These are phyloP conservation scores for Albugo laibachii DNA, from an alignment of 352 stramenopile species.

Conservation along the genomic window DNA sequence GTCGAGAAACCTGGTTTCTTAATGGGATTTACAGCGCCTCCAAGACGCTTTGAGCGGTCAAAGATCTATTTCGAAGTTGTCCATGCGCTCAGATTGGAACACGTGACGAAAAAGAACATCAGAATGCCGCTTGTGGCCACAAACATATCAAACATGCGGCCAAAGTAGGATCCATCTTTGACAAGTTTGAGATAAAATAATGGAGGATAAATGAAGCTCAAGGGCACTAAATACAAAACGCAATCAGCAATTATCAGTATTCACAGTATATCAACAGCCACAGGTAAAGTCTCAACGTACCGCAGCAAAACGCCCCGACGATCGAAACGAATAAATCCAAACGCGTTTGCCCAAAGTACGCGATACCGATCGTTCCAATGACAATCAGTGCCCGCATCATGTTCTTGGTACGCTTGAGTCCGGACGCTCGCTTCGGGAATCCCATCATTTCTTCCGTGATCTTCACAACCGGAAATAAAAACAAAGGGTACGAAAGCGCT, in stretches of 20 bases:
- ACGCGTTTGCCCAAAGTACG: conserved; percentile 50
- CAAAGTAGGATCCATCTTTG: conserved; percentile 16
- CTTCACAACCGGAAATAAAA: conserved; percentile 61
- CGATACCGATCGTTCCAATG: conserved; percentile 36
- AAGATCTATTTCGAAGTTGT: too few species aligned
- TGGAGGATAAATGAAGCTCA: conserved; percentile 66
- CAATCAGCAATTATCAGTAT: conserved; percentile 1
- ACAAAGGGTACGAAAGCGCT: conserved; percentile 58
- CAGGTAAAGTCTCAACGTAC: conserved; percentile 14
- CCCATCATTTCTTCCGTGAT: conserved; percentile 73
- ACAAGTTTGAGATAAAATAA: conserved; percentile 63
- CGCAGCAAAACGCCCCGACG: conserved; percentile 61
- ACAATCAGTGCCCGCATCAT: conserved; percentile 41
- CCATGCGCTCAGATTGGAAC: conserved; percentile 57
- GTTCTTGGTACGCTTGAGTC: conserved; percentile 56
- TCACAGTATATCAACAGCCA: neutral
- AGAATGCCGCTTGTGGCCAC: conserved; percentile 38
- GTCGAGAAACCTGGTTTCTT: too few species aligned
- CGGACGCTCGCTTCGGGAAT: conserved; percentile 38
- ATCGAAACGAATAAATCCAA: conserved; percentile 73
- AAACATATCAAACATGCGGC: conserved; percentile 35
- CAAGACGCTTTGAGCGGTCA: too few species aligned
- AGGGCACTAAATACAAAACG: conserved; percentile 19
- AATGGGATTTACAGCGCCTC: too few species aligned
- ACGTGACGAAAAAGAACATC: conserved; percentile 72